Evolutionary conservation across 805 yeast species (phyloP).

Genomic region (Hanseniaspora nectarophila): DNA sequence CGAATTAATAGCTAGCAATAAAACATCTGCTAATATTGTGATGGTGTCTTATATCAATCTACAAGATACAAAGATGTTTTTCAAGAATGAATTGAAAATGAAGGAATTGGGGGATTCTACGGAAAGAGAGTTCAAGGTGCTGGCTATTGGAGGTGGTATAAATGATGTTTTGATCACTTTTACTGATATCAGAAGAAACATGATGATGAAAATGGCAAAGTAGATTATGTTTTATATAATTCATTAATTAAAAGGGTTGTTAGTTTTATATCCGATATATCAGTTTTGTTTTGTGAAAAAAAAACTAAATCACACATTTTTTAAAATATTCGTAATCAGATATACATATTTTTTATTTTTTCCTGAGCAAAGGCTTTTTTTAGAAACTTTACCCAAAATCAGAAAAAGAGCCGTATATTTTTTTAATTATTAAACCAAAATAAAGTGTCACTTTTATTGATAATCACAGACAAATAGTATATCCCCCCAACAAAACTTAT

Average conservation of each 20-base stretch:
- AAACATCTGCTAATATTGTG: slow-evolving; percentile 28
- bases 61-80: background rate
- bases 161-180: slow-evolving; percentile 6
- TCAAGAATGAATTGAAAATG: slow-evolving; percentile 1
- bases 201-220: slow-evolving; percentile 5
- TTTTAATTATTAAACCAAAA: no score
- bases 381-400: background rate
- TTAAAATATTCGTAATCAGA: no score
- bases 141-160: slow-evolving; percentile 13
- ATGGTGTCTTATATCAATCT: slow-evolving; percentile 26
- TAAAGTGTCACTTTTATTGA: no score
- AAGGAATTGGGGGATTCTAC: background rate
- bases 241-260: background rate
- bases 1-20: slow-evolving; percentile 4
- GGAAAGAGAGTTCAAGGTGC: slow-evolving; percentile 12
- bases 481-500: background rate
- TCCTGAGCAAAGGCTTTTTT: background rate
- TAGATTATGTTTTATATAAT: background rate
- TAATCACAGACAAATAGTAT: no score
- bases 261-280: background rate
- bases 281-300: no score
- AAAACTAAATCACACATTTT: background rate
- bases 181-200: slow-evolving; percentile 1
- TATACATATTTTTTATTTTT: no score
- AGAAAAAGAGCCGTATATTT: no score